These are phyloP conservation scores for Aureobasidium zeae DNA, from an alignment of 2,329 filamentous ascomycete genomes.

Conservation along the genomic window DNA sequence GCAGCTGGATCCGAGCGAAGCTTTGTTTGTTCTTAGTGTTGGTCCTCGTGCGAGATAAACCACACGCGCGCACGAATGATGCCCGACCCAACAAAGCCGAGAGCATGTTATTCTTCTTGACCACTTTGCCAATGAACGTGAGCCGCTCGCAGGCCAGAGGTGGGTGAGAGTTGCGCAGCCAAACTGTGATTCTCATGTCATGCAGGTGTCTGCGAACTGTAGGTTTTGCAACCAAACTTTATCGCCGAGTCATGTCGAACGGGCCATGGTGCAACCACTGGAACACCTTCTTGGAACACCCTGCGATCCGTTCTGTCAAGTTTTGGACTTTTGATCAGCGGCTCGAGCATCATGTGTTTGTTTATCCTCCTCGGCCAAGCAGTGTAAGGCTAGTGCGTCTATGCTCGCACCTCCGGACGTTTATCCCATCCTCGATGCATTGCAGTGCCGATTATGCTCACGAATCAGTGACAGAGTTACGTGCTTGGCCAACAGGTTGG, in stretches of 20 bases:
- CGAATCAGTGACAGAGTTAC: constrained; percentile 6
- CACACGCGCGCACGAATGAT: no score
- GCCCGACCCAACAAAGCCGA: constrained; percentile 5
- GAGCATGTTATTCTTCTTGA: constrained; percentile 2
- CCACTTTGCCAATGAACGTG: background rate
- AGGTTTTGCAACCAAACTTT: constrained; percentile 11
- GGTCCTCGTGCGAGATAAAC: no score
- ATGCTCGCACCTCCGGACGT: constrained; percentile 7
- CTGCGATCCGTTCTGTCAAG: constrained; percentile 10
- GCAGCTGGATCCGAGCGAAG: no score
- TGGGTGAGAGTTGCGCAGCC: constrained; percentile 6
- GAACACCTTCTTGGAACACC: constrained; percentile 4
- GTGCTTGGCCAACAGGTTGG: constrained; percentile 7
- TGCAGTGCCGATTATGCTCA: background rate
- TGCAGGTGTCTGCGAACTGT: constrained; percentile 13
- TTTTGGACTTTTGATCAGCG: constrained; percentile 14
- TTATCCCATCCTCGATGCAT: constrained; percentile 12
- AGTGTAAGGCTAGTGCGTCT: constrained; percentile 8
- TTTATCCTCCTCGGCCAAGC: constrained; percentile 9
- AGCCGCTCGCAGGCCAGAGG: constrained; percentile 5
- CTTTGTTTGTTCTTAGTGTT: no score
- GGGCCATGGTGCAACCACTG: constrained; percentile 9
- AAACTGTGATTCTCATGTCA: constrained; percentile 5
- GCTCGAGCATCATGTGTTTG: constrained; percentile 15
- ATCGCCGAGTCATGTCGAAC: constrained; percentile 3